A percentile compares a stretch with the other conserved stretches of the same genome.
These are phyloP conservation scores for Phytophthora ohioensis DNA, from an alignment of 352 stramenopile genomes.

Conservation along the genomic window DNA sequence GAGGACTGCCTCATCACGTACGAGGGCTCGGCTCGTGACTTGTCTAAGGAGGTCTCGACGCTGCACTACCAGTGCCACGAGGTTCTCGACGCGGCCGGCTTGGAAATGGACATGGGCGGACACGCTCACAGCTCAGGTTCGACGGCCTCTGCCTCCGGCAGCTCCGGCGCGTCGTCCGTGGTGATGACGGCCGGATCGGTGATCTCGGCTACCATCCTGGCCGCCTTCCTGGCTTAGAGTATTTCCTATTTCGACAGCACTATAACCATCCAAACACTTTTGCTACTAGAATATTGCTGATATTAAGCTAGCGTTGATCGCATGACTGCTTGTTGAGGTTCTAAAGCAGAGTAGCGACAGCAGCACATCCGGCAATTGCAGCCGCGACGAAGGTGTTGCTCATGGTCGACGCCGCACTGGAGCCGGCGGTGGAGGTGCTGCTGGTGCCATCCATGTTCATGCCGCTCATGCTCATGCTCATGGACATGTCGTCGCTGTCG, in stretches of 20 bases:
- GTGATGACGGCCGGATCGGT: conserved; percentile 25
- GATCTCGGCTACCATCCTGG: conserved; percentile 22
- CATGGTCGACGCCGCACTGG: conserved; percentile 26
- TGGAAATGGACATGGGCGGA: conserved; percentile 37
- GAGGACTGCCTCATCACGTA: conserved; percentile 60
- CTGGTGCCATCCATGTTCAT: conserved; percentile 36
- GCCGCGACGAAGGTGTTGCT: conserved; percentile 8
- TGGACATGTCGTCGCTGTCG: conserved; percentile 39
- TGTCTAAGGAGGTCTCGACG: conserved; percentile 46
- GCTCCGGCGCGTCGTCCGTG: conserved; percentile 22
- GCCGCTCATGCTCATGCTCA: conserved; percentile 34
- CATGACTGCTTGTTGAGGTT: neutral
- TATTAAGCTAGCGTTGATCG: conserved; percentile 2
- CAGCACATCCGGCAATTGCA: conserved; percentile 13
- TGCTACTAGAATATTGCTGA: conserved; percentile 12
- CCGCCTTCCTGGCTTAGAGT: conserved; percentile 33
- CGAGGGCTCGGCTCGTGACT: conserved; percentile 48
- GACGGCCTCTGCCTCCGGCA: conserved; percentile 11
- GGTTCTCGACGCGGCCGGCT: conserved; percentile 19
- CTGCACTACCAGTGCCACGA: conserved; percentile 69
- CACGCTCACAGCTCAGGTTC: conserved; percentile 16
- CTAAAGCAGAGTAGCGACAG: conserved; percentile 23
- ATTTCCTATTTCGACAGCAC: conserved; percentile 8
- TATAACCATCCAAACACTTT: conserved; percentile 16
- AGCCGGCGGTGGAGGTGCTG: conserved; percentile 20